phyloP scores from a whole-genome alignment of 805 yeast genomes.

The Hanseniaspora jakobsenii region DNA sequence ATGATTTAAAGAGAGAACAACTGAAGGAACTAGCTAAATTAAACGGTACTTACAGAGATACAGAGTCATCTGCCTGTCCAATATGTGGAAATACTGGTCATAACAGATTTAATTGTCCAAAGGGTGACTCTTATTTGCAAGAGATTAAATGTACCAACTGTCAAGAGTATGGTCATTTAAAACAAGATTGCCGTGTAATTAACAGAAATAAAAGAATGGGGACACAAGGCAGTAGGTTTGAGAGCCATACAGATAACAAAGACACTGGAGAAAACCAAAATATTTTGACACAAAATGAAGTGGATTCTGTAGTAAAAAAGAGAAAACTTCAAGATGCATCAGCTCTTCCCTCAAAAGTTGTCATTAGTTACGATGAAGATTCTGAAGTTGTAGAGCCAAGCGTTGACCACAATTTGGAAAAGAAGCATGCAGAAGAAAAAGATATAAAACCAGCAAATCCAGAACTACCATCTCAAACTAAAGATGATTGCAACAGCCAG shows the following conservation, averaged over 20 bases:
- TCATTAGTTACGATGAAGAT: too few relatives aligned
- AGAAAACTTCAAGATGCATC: too few relatives aligned
- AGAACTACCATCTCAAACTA: too few relatives aligned
- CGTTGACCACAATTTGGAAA: too few relatives aligned
- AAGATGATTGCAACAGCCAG: too few relatives aligned
- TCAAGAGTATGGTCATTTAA: constrained; percentile 75
- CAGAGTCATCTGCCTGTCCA: constrained; percentile 51
- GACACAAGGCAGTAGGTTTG: background rate
- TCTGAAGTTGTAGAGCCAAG: too few relatives aligned
- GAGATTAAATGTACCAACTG: constrained; percentile 62
- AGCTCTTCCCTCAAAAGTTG: too few relatives aligned
- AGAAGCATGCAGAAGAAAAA: too few relatives aligned
- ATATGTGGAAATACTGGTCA: constrained; percentile 60
- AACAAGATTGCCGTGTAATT: constrained; percentile 59
- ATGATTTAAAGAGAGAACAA: constrained; percentile 82
- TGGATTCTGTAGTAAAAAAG: background rate
- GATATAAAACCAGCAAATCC: too few relatives aligned
- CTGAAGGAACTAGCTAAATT: constrained; percentile 82
- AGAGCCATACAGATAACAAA: background rate
- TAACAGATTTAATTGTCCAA: constrained; percentile 53
- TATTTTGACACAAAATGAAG: background rate
- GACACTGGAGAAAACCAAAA: background rate
- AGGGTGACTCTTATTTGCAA: constrained; percentile 37
- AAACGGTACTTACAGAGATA: constrained; percentile 83
- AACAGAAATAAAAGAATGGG: constrained; percentile 23